phyloP scores from a whole-genome alignment of 306 rosid genomes.

The Dryas alaskensis region DNA sequence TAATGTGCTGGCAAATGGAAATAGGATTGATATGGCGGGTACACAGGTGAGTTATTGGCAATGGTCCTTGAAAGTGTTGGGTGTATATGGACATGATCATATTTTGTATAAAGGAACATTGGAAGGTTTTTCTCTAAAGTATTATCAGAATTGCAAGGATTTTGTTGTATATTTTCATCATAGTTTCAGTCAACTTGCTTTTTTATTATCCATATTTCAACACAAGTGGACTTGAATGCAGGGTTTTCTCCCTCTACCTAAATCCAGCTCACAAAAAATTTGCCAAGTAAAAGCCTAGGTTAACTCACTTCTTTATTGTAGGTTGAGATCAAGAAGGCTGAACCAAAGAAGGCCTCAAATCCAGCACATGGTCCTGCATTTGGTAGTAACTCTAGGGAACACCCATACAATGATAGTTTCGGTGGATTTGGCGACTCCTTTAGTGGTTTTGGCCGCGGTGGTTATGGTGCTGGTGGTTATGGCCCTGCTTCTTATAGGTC shows the following conservation, averaged over 20 bases:
- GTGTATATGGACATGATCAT: slow-evolving; percentile 8
- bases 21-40: slow-evolving; percentile 79
- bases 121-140: not conserved
- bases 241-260: slow-evolving; percentile 32
- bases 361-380: slow-evolving; percentile 67
- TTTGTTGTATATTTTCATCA: not conserved
- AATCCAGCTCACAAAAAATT: slow-evolving; percentile 29
- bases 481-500: slow-evolving; percentile 40
- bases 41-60: slow-evolving; percentile 60
- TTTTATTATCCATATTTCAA: not conserved
- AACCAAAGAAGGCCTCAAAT: slow-evolving; percentile 91
- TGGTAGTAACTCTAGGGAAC: slow-evolving; percentile 85
- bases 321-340: slow-evolving; percentile 99
- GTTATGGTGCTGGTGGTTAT: slow-evolving; percentile 43
- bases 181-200: not conserved
- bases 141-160: not conserved
- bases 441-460: slow-evolving; percentile 63
- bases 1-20: slow-evolving; percentile 63
- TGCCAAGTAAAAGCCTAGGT: slow-evolving; percentile 51
- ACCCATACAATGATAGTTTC: slow-evolving; percentile 67
- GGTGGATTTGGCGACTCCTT: slow-evolving; percentile 61
- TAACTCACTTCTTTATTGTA: slow-evolving; percentile 86
- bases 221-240: slow-evolving; percentile 31
- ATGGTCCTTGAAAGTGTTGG: slow-evolving; percentile 16
- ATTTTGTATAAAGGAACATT: slow-evolving; percentile 19